Percentiles rank a stretch among this genome's conserved stretches.
These are phyloP conservation scores for Phialophora macrospora DNA, from an alignment of 2,329 filamentous ascomycete species.

Conservation along the genomic window DNA sequence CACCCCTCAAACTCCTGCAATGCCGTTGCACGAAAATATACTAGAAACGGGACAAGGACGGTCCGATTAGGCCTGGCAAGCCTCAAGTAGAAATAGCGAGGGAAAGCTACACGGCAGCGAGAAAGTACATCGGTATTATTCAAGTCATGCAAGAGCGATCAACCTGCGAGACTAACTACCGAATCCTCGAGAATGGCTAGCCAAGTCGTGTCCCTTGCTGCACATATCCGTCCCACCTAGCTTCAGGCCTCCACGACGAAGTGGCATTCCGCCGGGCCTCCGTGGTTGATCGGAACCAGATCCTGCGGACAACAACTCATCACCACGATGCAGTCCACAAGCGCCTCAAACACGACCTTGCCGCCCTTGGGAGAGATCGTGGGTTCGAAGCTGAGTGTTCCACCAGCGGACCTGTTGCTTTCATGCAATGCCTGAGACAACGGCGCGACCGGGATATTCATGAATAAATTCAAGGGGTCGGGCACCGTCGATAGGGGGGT, in stretches of 20 bases:
- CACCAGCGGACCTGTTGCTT: constrained; percentile 31
- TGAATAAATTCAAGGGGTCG: constrained; percentile 53
- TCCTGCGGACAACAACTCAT: constrained; percentile 54
- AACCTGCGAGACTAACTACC: no score
- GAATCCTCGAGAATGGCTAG: background rate
- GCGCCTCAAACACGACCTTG: constrained; percentile 45
- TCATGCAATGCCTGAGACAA: constrained; percentile 1
- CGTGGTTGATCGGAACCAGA: constrained; percentile 47
- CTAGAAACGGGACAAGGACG: no score
- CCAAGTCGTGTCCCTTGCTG: background rate
- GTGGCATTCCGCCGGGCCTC: constrained; percentile 44
- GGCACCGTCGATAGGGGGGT: constrained; percentile 41
- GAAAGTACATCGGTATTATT: no score
- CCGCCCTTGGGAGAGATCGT: constrained; percentile 47
- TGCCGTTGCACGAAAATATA: no score
- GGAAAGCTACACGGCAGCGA: no score
- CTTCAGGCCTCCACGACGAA: constrained; percentile 33
- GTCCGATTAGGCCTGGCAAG: no score
- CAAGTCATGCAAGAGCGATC: no score
- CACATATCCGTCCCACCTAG: background rate
- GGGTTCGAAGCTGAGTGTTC: constrained; percentile 42
- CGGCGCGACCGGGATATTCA: constrained; percentile 48
- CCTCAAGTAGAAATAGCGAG: no score
- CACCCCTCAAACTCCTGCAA: no score
- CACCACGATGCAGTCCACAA: constrained; percentile 47